These are phyloP conservation scores for Gonium pectorale DNA, from an alignment of 139 green algal genomes.

Conservation along the genomic window DNA sequence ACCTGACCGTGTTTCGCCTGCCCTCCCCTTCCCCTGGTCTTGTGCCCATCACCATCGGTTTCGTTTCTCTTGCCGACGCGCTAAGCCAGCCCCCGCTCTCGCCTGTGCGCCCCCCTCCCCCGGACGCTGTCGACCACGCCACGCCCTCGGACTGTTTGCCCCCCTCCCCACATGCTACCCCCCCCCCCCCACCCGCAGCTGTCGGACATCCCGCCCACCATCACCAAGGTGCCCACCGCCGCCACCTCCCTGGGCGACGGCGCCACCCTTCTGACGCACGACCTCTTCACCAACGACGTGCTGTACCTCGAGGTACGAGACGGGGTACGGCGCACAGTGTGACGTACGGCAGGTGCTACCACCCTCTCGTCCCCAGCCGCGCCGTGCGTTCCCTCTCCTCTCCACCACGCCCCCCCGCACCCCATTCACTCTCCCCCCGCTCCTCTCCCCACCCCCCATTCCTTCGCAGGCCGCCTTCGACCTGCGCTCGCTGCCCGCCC, in stretches of 20 bases:
- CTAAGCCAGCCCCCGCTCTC: background rate
- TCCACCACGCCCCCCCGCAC: background rate
- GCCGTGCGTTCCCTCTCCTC: no score
- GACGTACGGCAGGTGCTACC: no score
- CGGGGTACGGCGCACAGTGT: no score
- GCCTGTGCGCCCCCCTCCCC: background rate
- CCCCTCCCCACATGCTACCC: no score
- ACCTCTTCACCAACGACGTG: conserved; percentile 99
- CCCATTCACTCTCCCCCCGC: background rate
- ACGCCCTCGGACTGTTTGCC: background rate
- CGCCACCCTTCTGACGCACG: conserved; percentile 90
- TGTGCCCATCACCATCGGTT: background rate
- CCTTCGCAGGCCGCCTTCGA: conserved; percentile 58
- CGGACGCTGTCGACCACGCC: no score
- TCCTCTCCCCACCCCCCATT: background rate
- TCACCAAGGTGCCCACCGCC: conserved; percentile 84
- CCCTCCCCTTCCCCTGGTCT: no score
- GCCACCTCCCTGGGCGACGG: conserved; percentile 60
- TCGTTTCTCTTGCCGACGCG: background rate
- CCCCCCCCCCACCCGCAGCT: conserved; percentile 56
- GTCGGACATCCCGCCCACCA: conserved; percentile 91
- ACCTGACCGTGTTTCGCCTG: no score
- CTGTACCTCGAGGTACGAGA: conserved; percentile 93
- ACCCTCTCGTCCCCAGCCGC: no score
- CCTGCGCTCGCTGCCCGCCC: conserved; percentile 73